Percentiles rank a stretch among this genome's conserved stretches.
phyloP scores from a whole-genome alignment of 768 basidiomycete genomes.

The Pleurotus platypus region DNA sequence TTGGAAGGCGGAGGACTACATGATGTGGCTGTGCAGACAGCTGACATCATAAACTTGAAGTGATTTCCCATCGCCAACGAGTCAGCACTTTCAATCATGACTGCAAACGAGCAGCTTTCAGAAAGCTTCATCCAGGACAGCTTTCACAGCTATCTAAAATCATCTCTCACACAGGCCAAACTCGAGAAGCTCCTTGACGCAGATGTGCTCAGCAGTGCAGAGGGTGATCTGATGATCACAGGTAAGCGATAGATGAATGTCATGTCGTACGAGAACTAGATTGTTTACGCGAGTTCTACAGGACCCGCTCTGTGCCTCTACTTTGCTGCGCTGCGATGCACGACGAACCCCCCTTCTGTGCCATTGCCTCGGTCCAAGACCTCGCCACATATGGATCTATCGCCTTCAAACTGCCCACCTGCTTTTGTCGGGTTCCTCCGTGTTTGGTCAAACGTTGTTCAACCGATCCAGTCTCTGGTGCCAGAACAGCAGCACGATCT shows the following conservation, averaged over 20 bases:
- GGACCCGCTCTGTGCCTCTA: conserved; percentile 83
- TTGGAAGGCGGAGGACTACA: too few species aligned
- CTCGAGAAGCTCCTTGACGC: conserved; percentile 70
- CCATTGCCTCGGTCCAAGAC: conserved; percentile 65
- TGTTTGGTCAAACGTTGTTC: conserved; percentile 70
- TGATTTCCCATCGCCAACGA: neutral
- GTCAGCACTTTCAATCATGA: neutral
- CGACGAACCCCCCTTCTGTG: conserved; percentile 75
- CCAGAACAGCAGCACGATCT: conserved; percentile 79
- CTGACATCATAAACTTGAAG: neutral
- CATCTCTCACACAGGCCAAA: conserved; percentile 75
- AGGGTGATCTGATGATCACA: conserved; percentile 83
- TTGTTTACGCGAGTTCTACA: conserved; percentile 15
- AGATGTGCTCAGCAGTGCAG: conserved; percentile 71
- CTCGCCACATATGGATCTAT: conserved; percentile 52
- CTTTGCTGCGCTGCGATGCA: conserved; percentile 77
- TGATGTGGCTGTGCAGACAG: neutral
- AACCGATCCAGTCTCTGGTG: conserved; percentile 45
- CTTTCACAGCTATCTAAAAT: conserved; percentile 81
- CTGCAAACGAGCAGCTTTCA: conserved; percentile 33
- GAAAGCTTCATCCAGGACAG: conserved; percentile 71
- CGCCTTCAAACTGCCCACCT: conserved; percentile 64
- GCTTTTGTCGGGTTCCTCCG: conserved; percentile 64
- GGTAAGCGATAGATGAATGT: conserved; percentile 35
- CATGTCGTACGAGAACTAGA: neutral